phyloP scores from a whole-genome alignment of 306 rosid species.

The Inga oerstediana region DNA sequence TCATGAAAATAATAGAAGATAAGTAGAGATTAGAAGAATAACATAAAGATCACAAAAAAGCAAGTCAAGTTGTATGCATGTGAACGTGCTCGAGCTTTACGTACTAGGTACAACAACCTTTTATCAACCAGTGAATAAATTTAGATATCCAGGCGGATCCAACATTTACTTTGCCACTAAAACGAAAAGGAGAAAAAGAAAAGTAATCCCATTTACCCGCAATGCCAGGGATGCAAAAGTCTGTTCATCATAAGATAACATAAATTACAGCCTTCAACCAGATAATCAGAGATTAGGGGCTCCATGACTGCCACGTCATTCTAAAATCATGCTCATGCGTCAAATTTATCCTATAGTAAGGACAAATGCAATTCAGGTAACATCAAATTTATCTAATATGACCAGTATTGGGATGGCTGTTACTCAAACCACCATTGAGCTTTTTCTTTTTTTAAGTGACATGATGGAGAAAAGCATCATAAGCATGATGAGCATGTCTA shows the following conservation, averaged over 20 bases:
- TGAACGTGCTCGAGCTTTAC: constrained; percentile 30
- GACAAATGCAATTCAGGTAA: background rate
- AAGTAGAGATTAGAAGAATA: constrained; percentile 26
- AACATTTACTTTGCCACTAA: constrained; percentile 19
- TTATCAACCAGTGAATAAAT: constrained; percentile 33
- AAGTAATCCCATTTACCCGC: constrained; percentile 33
- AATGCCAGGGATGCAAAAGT: constrained; percentile 1
- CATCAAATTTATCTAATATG: background rate
- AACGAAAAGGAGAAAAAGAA: background rate
- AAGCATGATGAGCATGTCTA: background rate
- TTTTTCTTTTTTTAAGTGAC: background rate
- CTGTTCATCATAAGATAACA: constrained; percentile 15
- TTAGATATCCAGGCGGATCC: constrained; percentile 25
- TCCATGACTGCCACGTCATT: background rate
- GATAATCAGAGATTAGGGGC: constrained; percentile 19
- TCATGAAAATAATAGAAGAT: constrained; percentile 13
- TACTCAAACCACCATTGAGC: background rate
- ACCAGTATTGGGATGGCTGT: background rate
- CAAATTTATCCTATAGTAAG: background rate
- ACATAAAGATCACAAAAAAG: constrained; percentile 25
- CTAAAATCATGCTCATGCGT: background rate
- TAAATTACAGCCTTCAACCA: constrained; percentile 15
- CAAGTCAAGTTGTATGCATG: constrained; percentile 28
- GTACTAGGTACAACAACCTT: constrained; percentile 26
- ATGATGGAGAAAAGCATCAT: background rate